Conservation (phyloP, 1,284 basidiomycete genomes). For the Sporisorium graminicola region DNA sequence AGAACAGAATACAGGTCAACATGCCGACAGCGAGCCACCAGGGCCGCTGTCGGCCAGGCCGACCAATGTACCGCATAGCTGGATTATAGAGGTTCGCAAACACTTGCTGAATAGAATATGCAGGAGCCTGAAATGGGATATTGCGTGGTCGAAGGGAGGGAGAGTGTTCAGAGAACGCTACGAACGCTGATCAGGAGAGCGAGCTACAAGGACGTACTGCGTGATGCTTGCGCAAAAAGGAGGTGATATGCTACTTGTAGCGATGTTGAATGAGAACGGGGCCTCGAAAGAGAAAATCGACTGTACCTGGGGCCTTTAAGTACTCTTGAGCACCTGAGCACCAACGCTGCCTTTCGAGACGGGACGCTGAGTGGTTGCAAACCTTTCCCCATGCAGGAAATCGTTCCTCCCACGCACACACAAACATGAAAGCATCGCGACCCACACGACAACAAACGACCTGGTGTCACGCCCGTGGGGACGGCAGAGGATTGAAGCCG, state of each 20-base stretch:
- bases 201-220: neutral
- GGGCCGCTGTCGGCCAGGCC: slow-evolving; percentile 16
- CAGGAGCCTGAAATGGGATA: neutral
- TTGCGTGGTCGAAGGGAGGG: neutral
- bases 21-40: slow-evolving; percentile 31
- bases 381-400: neutral
- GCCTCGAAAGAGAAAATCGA: neutral
- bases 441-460: neutral
- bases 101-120: neutral
- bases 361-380: neutral
- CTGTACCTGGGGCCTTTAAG: neutral
- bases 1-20: slow-evolving; percentile 15
- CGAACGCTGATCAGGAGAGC: neutral
- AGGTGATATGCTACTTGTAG: slow-evolving; percentile 8
- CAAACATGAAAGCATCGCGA: neutral
- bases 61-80: slow-evolving; percentile 23
- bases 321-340: neutral
- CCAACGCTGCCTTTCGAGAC: neutral
- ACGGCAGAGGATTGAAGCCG: neutral
- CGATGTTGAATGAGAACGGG: slow-evolving; percentile 4
- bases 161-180: neutral
- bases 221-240: neutral
- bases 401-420: neutral
- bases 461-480: too few species aligned
- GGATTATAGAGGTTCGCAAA: neutral